These are phyloP conservation scores for Phytophthora multivora DNA, from an alignment of 352 stramenopile species.

Conservation along the genomic window DNA sequence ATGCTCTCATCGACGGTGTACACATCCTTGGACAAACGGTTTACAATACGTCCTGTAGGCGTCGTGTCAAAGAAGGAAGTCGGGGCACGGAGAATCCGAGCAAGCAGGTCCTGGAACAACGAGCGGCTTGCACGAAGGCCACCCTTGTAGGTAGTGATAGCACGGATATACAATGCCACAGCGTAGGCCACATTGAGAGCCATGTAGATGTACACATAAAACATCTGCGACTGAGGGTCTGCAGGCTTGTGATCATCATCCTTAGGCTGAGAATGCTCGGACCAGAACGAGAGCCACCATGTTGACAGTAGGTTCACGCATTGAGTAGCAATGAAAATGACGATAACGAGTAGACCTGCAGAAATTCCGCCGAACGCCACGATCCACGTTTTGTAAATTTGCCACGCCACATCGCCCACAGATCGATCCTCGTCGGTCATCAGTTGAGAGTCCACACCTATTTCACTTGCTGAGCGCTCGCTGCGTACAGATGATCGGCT, in stretches of 20 bases:
- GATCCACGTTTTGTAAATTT: slow-evolving; percentile 76
- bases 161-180: slow-evolving; percentile 65
- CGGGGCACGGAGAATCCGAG: slow-evolving; percentile 88
- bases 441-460: slow-evolving; percentile 39
- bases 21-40: slow-evolving; percentile 79
- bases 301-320: slow-evolving; percentile 66
- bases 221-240: slow-evolving; percentile 59
- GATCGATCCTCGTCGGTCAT: slow-evolving; percentile 77
- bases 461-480: slow-evolving; percentile 48
- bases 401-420: slow-evolving; percentile 58
- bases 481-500: slow-evolving; percentile 60
- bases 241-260: slow-evolving; percentile 12
- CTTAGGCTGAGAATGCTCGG: slow-evolving; percentile 32
- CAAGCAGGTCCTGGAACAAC: slow-evolving; percentile 77
- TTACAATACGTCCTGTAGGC: slow-evolving; percentile 76
- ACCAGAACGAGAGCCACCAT: slow-evolving; percentile 61
- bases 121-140: slow-evolving; percentile 58
- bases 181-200: slow-evolving; percentile 64
- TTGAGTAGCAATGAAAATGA: slow-evolving; percentile 53
- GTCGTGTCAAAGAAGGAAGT: slow-evolving; percentile 88
- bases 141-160: slow-evolving; percentile 61
- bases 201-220: slow-evolving; percentile 88
- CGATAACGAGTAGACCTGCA: slow-evolving; percentile 47
- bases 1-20: slow-evolving; percentile 82
- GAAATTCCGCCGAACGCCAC: slow-evolving; percentile 62